Conservation (phyloP, 345 rosid genomes). For the Dipteronia sinensis region DNA sequence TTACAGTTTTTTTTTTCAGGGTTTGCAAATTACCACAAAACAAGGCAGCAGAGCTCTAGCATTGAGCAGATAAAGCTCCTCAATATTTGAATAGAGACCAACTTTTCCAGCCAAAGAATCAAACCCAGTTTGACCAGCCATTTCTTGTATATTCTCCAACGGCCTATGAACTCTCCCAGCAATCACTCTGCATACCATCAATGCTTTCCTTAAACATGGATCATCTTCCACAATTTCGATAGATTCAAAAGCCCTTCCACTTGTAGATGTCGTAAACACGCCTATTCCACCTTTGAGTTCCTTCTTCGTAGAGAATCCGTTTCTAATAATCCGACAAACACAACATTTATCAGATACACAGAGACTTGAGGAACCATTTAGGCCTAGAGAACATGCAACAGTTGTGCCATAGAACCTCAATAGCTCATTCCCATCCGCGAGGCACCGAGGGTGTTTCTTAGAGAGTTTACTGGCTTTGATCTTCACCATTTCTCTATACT, state of each 20-base stretch:
- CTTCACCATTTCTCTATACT: constrained; percentile 86
- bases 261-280: constrained; percentile 92
- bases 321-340: constrained; percentile 73
- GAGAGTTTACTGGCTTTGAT: constrained; percentile 79
- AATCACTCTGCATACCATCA: constrained; percentile 92
- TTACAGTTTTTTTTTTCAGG: constrained; percentile 33
- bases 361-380: constrained; percentile 74
- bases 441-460: constrained; percentile 92
- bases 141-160: constrained; percentile 82
- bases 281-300: constrained; percentile 82
- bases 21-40: constrained; percentile 83
- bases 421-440: constrained; percentile 96
- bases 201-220: constrained; percentile 64
- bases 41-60: constrained; percentile 94
- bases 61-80: constrained; percentile 95
- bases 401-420: constrained; percentile 90
- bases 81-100: constrained; percentile 88
- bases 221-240: constrained; percentile 46
- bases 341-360: constrained; percentile 79
- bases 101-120: constrained; percentile 97
- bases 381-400: constrained; percentile 83
- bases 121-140: constrained; percentile 79
- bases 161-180: constrained; percentile 98
- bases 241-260: constrained; percentile 86
- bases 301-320: constrained; percentile 80